Base-by-base conservation (phyloP, 768 basidiomycete genomes). In the Lepiota venenata region DNA sequence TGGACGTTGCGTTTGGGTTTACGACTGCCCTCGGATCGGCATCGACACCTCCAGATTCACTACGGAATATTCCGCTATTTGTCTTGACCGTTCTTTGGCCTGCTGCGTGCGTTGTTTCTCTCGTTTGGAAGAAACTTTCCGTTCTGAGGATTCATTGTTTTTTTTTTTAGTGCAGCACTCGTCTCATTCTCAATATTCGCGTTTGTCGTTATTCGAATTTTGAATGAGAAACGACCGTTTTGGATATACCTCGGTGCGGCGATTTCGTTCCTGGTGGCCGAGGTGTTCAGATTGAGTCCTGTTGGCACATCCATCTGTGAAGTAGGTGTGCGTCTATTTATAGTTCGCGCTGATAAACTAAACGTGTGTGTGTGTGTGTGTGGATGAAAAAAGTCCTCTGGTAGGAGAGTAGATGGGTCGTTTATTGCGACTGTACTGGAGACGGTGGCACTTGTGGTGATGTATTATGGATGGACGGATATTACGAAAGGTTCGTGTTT, bases 391-490 rank as follows among this genome's bases (percentile, higher is more conserved):
- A 25, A 83, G 78, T 76, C 76, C 18, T 73, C 88, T 15, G 71
- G 76, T 50, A 65, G 67, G 29, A 84, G 81, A 65, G 71, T 93
- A n/a, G 93, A 94, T 66, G 88, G 88, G 6, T 81, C 85, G 3
- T 93, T 93, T 67, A 66, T 93, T 25, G 83, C 86, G 2, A 91
- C 91, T 0, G 57, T 91, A 9, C 72, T 93, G 38, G 88, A 93
- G 63, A 88, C 88, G 0, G 80, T 76, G 1, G 68, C 85, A 0
- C 79, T 93, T 1, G 75, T 69, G 8, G 64, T 77, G 3, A 57
- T 93, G 12, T 90, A 80, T 65, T 63, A 81, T 27, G 88, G 79
- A 12, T 93, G 91, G 91, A 69, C 74, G 64, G 82, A 83, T 63
- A 88, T 91, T 47, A 91, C 90, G 12, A 89, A 91, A 78, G 87